Conservation (phyloP, 768 basidiomycete species). For the Phlebiopsis gigantea region DNA sequence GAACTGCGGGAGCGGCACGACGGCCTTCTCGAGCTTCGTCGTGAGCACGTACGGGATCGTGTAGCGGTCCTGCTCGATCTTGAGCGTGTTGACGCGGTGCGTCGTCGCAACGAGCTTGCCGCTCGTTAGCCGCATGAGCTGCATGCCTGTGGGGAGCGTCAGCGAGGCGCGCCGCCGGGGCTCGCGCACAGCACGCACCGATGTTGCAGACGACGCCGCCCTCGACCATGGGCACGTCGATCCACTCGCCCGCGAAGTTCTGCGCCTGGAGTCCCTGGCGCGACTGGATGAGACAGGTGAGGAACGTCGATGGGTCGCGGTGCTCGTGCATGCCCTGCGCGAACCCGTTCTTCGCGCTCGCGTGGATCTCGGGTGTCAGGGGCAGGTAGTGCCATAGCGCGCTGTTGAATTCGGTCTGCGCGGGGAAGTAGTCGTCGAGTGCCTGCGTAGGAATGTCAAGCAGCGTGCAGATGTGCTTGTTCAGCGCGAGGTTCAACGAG, state of each 20-base stretch:
- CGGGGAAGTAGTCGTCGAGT: constrained; percentile 24
- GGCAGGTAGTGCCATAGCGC: constrained; percentile 30
- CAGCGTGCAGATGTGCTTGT: constrained; percentile 25
- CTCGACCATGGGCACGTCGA: constrained; percentile 26
- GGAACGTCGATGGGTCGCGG: constrained; percentile 27
- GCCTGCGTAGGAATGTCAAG: constrained; percentile 18
- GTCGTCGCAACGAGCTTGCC: constrained; percentile 26
- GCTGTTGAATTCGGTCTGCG: constrained; percentile 23
- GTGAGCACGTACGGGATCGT: constrained; percentile 28
- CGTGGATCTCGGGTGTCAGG: constrained; percentile 17
- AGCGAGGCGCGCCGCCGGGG: too few relatives aligned
- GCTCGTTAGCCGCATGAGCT: constrained; percentile 27
- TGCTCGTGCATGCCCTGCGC: constrained; percentile 29
- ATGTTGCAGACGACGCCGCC: constrained; percentile 30
- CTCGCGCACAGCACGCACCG: constrained; percentile 17
- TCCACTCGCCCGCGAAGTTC: constrained; percentile 25
- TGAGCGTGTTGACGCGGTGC: constrained; percentile 29
- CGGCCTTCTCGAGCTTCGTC: constrained; percentile 24
- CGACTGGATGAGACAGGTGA: constrained; percentile 28
- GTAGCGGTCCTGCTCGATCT: constrained; percentile 25
- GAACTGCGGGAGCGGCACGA: constrained; percentile 25
- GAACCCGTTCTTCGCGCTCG: constrained; percentile 22
- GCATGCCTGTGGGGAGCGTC: constrained; percentile 18
- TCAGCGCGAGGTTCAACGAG: constrained; percentile 25
- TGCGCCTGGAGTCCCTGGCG: constrained; percentile 26